A percentile compares a stretch with the other conserved stretches of the same genome.
Conservation (phyloP, 129 eudicot species). For the Deinandra increscens region DNA sequence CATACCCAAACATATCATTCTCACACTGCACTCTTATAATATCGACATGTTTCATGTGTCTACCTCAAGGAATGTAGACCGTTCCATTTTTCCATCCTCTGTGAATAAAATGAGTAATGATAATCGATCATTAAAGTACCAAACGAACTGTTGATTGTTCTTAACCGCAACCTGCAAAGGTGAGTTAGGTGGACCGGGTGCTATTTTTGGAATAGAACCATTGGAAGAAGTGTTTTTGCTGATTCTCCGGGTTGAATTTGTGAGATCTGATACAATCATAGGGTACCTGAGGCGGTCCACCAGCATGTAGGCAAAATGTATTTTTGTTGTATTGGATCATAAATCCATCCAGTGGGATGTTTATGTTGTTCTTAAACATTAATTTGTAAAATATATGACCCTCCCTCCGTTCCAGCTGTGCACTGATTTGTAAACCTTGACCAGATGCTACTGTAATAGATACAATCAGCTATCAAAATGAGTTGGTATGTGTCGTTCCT, state of each 20-base stretch:
- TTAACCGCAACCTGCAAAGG: slow-evolving; percentile 88
- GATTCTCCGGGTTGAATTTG: slow-evolving; percentile 90
- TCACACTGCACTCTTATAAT: too few relatives aligned
- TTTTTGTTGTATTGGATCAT: slow-evolving; percentile 97
- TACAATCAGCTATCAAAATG: too few relatives aligned
- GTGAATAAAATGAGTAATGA: slow-evolving; percentile 54
- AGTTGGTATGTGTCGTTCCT: too few relatives aligned
- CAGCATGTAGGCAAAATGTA: slow-evolving; percentile 89
- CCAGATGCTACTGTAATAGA: slow-evolving; percentile 82
- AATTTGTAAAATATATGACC: slow-evolving; percentile 88
- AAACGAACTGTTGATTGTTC: slow-evolving; percentile 88
- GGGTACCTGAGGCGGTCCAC: slow-evolving; percentile 79
- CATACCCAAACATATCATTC: too few relatives aligned
- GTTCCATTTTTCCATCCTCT: slow-evolving; percentile 97
- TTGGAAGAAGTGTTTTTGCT: slow-evolving; percentile 73
- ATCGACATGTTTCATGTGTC: too few relatives aligned
- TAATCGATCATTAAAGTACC: slow-evolving; percentile 80
- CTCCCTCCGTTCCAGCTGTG: slow-evolving; percentile 75
- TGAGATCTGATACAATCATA: slow-evolving; percentile 57
- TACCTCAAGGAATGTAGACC: slow-evolving; percentile 93
- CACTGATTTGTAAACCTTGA: slow-evolving; percentile 90
- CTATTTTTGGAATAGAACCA: slow-evolving; percentile 86
- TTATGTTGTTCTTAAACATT: slow-evolving; percentile 76
- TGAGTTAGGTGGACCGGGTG: slow-evolving; percentile 86
- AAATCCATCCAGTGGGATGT: slow-evolving; percentile 74